Percentiles rank a stretch among this genome's conserved stretches.
Conservation (phyloP, 148 eudicot species). For the Beta vulgaris region DNA sequence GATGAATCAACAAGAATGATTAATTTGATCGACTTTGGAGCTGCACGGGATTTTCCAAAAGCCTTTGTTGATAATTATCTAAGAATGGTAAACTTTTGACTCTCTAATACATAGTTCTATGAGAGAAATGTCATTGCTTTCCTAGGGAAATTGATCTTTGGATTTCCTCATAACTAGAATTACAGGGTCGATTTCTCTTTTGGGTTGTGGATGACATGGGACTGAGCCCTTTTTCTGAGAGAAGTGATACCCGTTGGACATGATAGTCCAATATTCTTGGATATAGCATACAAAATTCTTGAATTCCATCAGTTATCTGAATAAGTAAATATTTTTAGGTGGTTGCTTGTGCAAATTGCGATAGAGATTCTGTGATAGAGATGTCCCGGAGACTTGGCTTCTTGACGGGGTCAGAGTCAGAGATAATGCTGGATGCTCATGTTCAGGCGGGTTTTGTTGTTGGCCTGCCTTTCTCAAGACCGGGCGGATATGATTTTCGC, state of each 20-base stretch:
- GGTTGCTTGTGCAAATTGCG: conserved; percentile 75
- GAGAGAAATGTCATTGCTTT: background rate
- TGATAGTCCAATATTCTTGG: background rate
- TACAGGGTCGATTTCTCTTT: background rate
- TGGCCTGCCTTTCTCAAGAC: conserved; percentile 82
- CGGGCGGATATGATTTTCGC: conserved; percentile 79
- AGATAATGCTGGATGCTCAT: conserved; percentile 87
- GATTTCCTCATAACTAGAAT: background rate
- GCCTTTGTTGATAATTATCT: conserved; percentile 80
- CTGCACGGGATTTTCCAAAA: conserved; percentile 83
- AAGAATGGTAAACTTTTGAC: conserved; percentile 63
- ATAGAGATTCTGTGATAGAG: conserved; percentile 67
- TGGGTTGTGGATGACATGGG: background rate
- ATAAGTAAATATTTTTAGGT: conserved; percentile 44
- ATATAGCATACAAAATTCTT: background rate
- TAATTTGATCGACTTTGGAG: conserved; percentile 96
- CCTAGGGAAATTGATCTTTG: background rate
- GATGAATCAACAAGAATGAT: conserved; percentile 55
- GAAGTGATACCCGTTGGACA: background rate
- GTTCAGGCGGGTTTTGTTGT: conserved; percentile 92
- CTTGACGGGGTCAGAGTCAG: conserved; percentile 78
- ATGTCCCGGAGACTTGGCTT: conserved; percentile 91
- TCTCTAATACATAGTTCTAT: background rate
- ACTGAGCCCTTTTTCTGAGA: background rate
- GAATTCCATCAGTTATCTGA: background rate